A percentile compares a stretch with the other conserved stretches of the same genome.
These are phyloP conservation scores for Heracleum sosnowskyi DNA, from an alignment of 129 eudicot species.

Conservation along the genomic window DNA sequence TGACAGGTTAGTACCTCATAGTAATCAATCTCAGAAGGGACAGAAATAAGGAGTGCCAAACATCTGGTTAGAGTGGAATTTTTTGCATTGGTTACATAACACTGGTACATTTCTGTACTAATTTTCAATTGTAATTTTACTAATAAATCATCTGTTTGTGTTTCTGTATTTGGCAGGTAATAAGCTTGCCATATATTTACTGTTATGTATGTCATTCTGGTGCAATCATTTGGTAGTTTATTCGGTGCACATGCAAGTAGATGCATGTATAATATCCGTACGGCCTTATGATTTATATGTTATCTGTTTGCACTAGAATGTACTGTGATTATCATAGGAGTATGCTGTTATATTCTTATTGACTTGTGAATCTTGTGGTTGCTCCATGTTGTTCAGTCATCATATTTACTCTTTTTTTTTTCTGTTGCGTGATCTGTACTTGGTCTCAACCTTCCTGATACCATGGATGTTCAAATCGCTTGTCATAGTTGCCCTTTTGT, in stretches of 20 bases:
- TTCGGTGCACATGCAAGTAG: too few species aligned
- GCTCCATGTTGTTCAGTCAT: neutral
- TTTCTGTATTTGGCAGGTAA: neutral
- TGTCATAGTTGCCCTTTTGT: neutral
- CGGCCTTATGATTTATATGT: neutral
- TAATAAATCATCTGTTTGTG: neutral
- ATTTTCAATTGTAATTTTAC: neutral
- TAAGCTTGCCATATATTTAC: neutral
- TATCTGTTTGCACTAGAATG: neutral
- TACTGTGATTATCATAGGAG: neutral
- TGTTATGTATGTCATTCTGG: too few species aligned
- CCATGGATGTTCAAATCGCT: too few species aligned
- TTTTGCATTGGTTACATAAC: neutral
- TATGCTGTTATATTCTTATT: neutral
- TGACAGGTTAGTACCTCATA: neutral
- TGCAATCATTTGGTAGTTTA: too few species aligned
- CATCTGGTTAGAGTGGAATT: neutral
- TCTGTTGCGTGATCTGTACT: neutral
- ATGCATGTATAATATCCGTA: neutral
- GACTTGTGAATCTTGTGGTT: neutral
- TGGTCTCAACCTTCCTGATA: neutral
- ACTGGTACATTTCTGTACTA: neutral
- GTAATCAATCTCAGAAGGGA: neutral
- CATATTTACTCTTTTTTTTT: too few species aligned
- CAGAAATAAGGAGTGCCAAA: neutral